Conservation (phyloP, 2,329 filamentous ascomycete species). For the Graphilbum fragrans region DNA sequence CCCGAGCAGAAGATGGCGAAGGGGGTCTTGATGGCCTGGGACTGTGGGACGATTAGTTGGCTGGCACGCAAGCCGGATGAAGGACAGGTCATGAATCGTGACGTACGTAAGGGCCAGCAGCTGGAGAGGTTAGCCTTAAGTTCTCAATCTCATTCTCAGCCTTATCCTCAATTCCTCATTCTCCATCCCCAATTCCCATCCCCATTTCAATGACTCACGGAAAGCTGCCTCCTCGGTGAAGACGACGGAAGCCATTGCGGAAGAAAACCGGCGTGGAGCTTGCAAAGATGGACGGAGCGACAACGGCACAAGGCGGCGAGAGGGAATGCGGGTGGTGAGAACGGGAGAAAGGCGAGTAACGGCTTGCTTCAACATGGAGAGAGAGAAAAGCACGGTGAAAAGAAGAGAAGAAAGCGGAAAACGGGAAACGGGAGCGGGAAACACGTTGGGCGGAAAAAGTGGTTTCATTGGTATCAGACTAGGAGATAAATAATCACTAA, state of each 20-base stretch:
- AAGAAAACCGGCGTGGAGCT: slow-evolving; percentile 11
- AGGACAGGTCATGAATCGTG: background rate
- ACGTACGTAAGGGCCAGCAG: slow-evolving; percentile 52
- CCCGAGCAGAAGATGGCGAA: slow-evolving; percentile 56
- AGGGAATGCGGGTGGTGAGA: background rate
- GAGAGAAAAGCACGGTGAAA: too few species aligned
- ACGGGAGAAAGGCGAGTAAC: background rate
- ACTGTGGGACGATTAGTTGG: slow-evolving; percentile 6
- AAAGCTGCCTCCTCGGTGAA: slow-evolving; percentile 47
- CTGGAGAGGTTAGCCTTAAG: slow-evolving; percentile 19
- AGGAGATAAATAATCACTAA: too few species aligned
- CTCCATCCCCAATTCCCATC: background rate
- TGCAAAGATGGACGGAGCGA: background rate
- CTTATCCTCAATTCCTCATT: background rate
- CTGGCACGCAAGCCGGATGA: background rate
- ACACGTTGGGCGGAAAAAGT: too few species aligned
- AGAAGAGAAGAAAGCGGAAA: background rate
- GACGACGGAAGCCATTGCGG: slow-evolving; percentile 33
- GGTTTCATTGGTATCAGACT: too few species aligned
- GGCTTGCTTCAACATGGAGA: background rate
- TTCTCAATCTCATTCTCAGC: background rate
- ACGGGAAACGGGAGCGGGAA: too few species aligned
- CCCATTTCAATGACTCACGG: too few species aligned
- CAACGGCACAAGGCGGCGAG: background rate
- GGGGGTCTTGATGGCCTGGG: slow-evolving; percentile 55